A percentile compares a stretch with the other conserved stretches of the same genome.
phyloP scores from a whole-genome alignment of 306 rosid genomes.

The Prunus mira region DNA sequence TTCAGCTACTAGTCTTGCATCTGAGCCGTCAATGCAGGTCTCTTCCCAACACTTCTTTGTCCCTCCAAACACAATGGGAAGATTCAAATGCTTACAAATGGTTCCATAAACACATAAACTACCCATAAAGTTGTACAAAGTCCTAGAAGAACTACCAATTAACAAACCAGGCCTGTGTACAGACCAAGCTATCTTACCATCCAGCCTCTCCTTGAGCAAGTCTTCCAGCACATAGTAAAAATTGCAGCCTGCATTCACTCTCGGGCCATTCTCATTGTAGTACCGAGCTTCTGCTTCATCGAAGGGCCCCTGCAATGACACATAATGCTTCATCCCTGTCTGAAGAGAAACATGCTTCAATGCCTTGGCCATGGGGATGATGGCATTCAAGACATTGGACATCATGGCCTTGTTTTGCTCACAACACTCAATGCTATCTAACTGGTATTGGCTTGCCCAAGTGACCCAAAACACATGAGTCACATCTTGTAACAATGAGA shows the following conservation, averaged over 20 bases:
- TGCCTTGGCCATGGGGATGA: slow-evolving; percentile 43
- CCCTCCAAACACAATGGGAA: slow-evolving; percentile 81
- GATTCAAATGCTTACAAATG: slow-evolving; percentile 57
- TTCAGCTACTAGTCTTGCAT: slow-evolving; percentile 84
- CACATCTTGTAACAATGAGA: slow-evolving; percentile 49
- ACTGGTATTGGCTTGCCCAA: slow-evolving; percentile 79
- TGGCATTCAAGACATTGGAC: slow-evolving; percentile 57
- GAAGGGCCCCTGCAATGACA: slow-evolving; percentile 50
- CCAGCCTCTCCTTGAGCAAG: slow-evolving; percentile 65
- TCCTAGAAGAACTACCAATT: slow-evolving; percentile 62
- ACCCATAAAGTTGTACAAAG: slow-evolving; percentile 73
- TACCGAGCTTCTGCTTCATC: slow-evolving; percentile 17
- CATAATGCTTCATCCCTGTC: slow-evolving; percentile 87
- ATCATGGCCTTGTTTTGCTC: slow-evolving; percentile 71
- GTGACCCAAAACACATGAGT: slow-evolving; percentile 93
- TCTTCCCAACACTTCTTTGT: slow-evolving; percentile 78
- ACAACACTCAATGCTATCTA: slow-evolving; percentile 48
- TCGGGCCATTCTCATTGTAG: slow-evolving; percentile 61
- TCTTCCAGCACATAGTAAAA: slow-evolving; percentile 82
- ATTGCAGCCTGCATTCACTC: slow-evolving; percentile 37
- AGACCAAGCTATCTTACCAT: slow-evolving; percentile 56
- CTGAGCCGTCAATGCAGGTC: slow-evolving; percentile 74
- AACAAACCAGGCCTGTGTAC: slow-evolving; percentile 85
- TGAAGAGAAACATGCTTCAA: slow-evolving; percentile 82
- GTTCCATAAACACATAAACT: slow-evolving; percentile 78